Base-by-base conservation (phyloP, 2,329 filamentous ascomycete genomes). In the Colletotrichum gloeosporioides region DNA sequence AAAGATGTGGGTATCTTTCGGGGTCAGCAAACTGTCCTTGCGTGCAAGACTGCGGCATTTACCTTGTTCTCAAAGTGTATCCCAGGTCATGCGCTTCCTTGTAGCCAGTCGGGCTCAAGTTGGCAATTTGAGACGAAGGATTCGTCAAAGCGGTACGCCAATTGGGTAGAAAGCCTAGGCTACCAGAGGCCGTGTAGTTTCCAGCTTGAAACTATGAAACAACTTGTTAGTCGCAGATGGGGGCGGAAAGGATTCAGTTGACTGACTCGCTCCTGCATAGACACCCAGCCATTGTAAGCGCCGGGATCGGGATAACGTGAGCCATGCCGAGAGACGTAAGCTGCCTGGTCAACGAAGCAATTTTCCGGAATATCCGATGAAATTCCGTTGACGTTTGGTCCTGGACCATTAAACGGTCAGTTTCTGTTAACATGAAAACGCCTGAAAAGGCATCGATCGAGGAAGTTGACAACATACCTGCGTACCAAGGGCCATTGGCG, bases 281-380 rank as follows among this genome's bases (percentile, higher is more conserved):
- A 84, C 3, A 87, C 82, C 92, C 92, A 94, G 62, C 87, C 86
- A 7, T 85, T 83, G 76, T 93, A 93, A 7, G 92, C 91, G 6
- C 91, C 90, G 2, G 84, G 84, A 77, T 93, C 92, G 1, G 92
- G 92, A 79, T 90, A 94, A 57, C 92, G 87, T 57, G 90, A 92
- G 22, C 92, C 92, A 84, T 93, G 92, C 22, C 92, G 89, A 3
- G 88, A 87, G 39, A 92, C 84, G 77, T 92, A 93, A 7, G 90
- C 90, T 4, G 89, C 91, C 79, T 92, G 89, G 75, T 93, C 90
- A 6, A 94, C 88, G 12, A 84, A 84, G 80, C 92, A 94, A 59
- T 88, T 86, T 2, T 88, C 85, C 1, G 92, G 92, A 2, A 91
- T 85, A 6, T 89, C 85, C 34, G 88, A 84, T 0, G 89, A 89